Evolutionary conservation across 2,329 filamentous ascomycete species (phyloP).

Genomic region (Fusarium sp.): DNA sequence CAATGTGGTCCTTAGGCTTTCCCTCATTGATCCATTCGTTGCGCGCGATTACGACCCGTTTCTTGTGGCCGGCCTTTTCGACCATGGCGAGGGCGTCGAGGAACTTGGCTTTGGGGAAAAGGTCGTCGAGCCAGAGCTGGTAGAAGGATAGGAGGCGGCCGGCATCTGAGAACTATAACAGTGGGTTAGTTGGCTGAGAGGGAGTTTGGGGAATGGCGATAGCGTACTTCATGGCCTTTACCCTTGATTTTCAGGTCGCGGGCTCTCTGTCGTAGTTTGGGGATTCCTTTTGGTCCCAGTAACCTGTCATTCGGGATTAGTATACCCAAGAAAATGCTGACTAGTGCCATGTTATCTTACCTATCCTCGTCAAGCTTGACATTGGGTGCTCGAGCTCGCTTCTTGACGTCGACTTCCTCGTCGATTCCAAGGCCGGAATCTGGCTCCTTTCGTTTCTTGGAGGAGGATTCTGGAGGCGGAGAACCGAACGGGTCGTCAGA

Average conservation of each 20-base stretch:
- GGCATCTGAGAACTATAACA: conserved; percentile 82
- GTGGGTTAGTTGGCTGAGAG: neutral
- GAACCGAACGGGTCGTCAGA: conserved; percentile 62
- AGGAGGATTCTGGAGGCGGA: conserved; percentile 54
- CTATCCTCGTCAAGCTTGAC: conserved; percentile 89
- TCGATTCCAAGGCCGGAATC: conserved; percentile 80
- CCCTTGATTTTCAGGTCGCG: conserved; percentile 85
- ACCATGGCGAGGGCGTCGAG: conserved; percentile 90
- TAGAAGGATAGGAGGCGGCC: conserved; percentile 88
- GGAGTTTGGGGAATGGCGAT: neutral
- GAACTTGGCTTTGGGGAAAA: conserved; percentile 95
- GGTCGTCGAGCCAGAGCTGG: conserved; percentile 95
- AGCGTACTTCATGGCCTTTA: conserved; percentile 86
- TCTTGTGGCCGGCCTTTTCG: conserved; percentile 92
- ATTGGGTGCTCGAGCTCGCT: conserved; percentile 76
- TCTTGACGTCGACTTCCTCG: conserved; percentile 85
- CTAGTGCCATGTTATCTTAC: conserved; percentile 53
- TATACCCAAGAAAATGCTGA: neutral
- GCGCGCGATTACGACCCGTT: conserved; percentile 78
- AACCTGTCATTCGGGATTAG: conserved; percentile 63
- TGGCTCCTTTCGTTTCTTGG: conserved; percentile 62
- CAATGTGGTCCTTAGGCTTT: conserved; percentile 61
- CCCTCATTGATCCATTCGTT: conserved; percentile 87
- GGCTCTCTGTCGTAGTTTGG: conserved; percentile 79
- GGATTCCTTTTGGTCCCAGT: conserved; percentile 86